phyloP scores from a whole-genome alignment of 371 early-diverging fungal species.

The Mucor irregularis region DNA sequence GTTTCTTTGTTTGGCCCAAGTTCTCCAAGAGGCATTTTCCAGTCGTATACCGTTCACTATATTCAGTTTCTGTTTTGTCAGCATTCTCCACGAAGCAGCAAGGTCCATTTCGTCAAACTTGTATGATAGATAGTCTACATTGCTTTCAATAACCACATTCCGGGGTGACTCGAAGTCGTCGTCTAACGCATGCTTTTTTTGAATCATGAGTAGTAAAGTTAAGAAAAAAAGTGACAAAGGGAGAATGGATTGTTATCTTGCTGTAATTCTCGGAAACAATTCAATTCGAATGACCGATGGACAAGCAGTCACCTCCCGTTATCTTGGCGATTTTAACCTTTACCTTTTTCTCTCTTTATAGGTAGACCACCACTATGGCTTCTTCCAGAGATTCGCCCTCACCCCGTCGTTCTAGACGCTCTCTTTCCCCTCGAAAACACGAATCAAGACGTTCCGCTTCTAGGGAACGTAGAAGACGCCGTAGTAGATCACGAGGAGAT shows the following conservation, averaged over 20 bases:
- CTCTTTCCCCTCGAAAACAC: not conserved
- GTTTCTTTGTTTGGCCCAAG: constrained; percentile 64
- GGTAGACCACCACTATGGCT: not conserved
- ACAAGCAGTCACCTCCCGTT: not conserved
- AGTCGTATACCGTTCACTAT: constrained; percentile 63
- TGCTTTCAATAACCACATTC: constrained; percentile 33
- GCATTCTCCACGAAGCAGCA: constrained; percentile 51
- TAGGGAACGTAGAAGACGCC: not conserved
- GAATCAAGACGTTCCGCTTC: not conserved
- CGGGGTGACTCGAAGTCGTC: constrained; percentile 27
- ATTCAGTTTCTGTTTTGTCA: constrained; percentile 55
- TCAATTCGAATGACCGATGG: not conserved
- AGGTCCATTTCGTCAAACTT: constrained; percentile 60
- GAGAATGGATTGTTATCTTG: not conserved
- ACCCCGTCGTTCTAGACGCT: not conserved
- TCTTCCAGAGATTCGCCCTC: not conserved
- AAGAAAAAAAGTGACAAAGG: not conserved
- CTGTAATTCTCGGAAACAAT: not conserved
- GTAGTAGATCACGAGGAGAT: no score
- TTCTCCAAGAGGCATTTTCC: constrained; percentile 73
- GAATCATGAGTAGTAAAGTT: not conserved
- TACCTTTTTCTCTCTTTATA: not conserved
- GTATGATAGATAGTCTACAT: constrained; percentile 65
- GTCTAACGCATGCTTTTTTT: constrained; percentile 15
- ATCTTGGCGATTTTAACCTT: not conserved